Base-by-base conservation (phyloP, 2,329 filamentous ascomycete species). In the Xylariaceae sp. region DNA sequence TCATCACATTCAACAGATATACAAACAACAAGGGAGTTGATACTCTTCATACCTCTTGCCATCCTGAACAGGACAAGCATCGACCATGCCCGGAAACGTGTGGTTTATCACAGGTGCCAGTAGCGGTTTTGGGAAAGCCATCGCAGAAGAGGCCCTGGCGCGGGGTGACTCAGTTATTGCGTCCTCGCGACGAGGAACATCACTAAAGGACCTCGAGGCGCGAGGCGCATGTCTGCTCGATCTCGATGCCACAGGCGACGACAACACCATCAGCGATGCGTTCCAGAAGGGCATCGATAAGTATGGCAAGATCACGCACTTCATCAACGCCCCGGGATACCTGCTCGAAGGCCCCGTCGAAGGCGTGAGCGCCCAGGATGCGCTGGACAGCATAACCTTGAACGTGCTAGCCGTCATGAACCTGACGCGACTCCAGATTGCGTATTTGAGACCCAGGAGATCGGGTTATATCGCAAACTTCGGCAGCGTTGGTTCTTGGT, bases 101-200 rank as follows among this genome's bases (percentile, higher is more conserved):
- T 77, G 74, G 72, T 67, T 78, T 57, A 68, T 77, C 51, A 68
- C 67, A 9, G 73, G 70, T 17, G 65, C 65, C 31, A 71, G 70
- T 15, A 71, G 66, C 13, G 73, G 74, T 35, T 69, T 77, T 42
- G 74, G 74, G 5, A 57, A 59, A 4, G 55, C 60, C 5, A 67
- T 76, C 18, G 65, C 66, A 19, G 51, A 62, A 19, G 50, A 59
- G 9, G 67, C 71, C 2, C 61, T 76, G 5, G 51, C 56, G 2
- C 61, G 63, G 18, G 70, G 70, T 18, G 68, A 77, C 52, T 62
- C 56, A 1, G 73, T 74, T 42, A 59, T 76, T 29, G 74, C 73
- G 2, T 72, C 70, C 0, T 66, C 71, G 1, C 69, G 73, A 21
- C 60, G 59, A 3, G 47, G 61, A 0, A 50, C 59, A 3, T 60